Percentiles rank a stretch among this genome's conserved stretches.
These are phyloP conservation scores for Cynanchum wilfordii DNA, from an alignment of 257 asterid genomes.

Conservation along the genomic window DNA sequence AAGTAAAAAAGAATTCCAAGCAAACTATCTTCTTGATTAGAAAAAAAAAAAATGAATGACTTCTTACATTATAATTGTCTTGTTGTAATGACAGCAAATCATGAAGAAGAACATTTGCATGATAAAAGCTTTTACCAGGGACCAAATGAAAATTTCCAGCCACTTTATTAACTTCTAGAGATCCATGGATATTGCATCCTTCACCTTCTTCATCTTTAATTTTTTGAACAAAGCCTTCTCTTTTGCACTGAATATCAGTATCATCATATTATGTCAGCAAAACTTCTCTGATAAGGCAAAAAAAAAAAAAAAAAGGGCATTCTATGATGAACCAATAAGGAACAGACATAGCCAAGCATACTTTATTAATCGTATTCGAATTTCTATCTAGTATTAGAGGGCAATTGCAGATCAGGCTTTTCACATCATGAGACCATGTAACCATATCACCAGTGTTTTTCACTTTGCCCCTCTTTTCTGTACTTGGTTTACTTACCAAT, in stretches of 20 bases:
- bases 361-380: not conserved
- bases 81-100: slow-evolving; percentile 63
- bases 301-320: not conserved
- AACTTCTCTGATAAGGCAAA: not conserved
- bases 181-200: slow-evolving; percentile 97
- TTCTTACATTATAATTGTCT: slow-evolving; percentile 70
- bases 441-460: not conserved
- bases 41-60: not conserved
- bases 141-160: slow-evolving; percentile 95
- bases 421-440: not conserved
- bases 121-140: slow-evolving; percentile 85
- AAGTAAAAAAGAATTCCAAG: not conserved
- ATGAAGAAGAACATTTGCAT: slow-evolving; percentile 42
- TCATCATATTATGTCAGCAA: slow-evolving; percentile 20
- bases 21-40: slow-evolving; percentile 1
- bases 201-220: slow-evolving; percentile 92
- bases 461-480: not conserved
- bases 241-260: slow-evolving; percentile 54
- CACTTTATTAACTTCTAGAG: slow-evolving; percentile 91
- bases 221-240: slow-evolving; percentile 89
- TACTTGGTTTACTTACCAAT: not conserved
- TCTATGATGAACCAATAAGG: not conserved
- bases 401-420: not conserved
- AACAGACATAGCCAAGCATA: not conserved
- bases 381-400: not conserved